These are phyloP conservation scores for Coemansia brasiliensis DNA, from an alignment of 192 early-diverging fungal genomes.

Conservation along the genomic window DNA sequence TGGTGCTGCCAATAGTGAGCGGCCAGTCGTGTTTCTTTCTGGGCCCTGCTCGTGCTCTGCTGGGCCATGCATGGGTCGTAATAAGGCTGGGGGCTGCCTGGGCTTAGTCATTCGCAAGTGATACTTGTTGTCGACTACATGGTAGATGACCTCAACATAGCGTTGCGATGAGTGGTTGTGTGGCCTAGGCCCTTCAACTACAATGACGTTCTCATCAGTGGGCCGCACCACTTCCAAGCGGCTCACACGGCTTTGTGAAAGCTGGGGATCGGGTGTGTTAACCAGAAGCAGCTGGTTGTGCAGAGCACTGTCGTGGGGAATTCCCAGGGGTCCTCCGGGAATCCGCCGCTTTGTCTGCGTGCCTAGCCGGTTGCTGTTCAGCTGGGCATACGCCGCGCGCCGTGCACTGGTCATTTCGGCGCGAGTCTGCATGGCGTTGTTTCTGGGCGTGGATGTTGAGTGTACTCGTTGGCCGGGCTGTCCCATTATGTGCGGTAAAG, in stretches of 20 bases:
- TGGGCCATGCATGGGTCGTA: too few relatives aligned
- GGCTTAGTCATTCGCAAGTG: background rate
- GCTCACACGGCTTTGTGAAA: slow-evolving; percentile 14
- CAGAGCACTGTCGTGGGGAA: slow-evolving; percentile 18
- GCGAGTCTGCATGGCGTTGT: background rate
- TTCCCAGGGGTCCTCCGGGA: slow-evolving; percentile 14
- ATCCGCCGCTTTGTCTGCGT: slow-evolving; percentile 2
- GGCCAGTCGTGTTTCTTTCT: too few relatives aligned
- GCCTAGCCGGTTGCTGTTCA: slow-evolving; percentile 1
- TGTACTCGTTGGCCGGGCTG: slow-evolving; percentile 14
- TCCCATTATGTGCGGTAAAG: slow-evolving; percentile 32
- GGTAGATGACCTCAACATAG: slow-evolving; percentile 31
- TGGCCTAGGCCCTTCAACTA: slow-evolving; percentile 12
- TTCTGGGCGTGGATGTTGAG: background rate
- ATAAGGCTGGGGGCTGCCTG: too few relatives aligned
- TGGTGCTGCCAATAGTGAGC: too few relatives aligned
- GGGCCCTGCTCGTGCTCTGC: too few relatives aligned
- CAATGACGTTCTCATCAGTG: slow-evolving; percentile 14
- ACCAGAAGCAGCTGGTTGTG: slow-evolving; percentile 36
- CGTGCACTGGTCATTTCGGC: background rate
- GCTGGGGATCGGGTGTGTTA: slow-evolving; percentile 9
- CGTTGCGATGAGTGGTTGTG: background rate
- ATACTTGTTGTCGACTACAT: slow-evolving; percentile 4
- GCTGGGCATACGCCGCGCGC: slow-evolving; percentile 5
- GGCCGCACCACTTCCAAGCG: slow-evolving; percentile 34